A percentile compares a stretch with the other conserved stretches of the same genome.
Conservation (phyloP, 495 filamentous ascomycete genomes). For the Lasiosphaeria miniovina region DNA sequence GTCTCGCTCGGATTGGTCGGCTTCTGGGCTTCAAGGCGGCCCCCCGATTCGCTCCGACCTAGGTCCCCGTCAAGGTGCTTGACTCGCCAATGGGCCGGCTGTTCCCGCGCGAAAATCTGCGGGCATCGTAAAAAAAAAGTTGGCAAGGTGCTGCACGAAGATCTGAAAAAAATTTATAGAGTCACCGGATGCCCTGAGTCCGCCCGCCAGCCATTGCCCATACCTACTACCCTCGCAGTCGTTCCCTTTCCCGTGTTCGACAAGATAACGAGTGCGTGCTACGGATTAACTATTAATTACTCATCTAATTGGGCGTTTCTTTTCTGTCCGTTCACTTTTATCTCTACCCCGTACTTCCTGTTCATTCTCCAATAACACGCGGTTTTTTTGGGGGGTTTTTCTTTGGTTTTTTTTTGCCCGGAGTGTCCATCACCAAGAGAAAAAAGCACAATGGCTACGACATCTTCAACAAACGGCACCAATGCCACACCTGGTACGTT, state of each 20-base stretch:
- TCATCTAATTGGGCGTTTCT: slow-evolving; percentile 6
- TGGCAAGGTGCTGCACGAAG: slow-evolving; percentile 13
- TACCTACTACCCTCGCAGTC: neutral
- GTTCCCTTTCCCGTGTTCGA: slow-evolving; percentile 10
- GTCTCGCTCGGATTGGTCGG: neutral
- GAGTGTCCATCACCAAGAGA: neutral
- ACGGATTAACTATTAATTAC: neutral
- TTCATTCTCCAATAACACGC: neutral
- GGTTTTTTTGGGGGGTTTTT: too few relatives aligned
- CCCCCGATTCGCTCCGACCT: slow-evolving; percentile 13
- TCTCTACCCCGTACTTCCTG: neutral
- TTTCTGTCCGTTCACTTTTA: neutral
- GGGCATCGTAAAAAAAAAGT: slow-evolving; percentile 21
- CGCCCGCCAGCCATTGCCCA: neutral
- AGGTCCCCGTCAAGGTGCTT: slow-evolving; percentile 9
- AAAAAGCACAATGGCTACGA: neutral
- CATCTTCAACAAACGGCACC: neutral
- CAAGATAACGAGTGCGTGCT: neutral
- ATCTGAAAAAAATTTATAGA: slow-evolving; percentile 6
- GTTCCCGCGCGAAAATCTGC: slow-evolving; percentile 14
- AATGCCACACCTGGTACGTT: neutral
- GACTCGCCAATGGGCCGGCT: slow-evolving; percentile 20
- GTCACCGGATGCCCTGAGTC: neutral
- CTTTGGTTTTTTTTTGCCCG: neutral
- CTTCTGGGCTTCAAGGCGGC: neutral